Base-by-base conservation (phyloP, 306 rosid genomes). In the Pueraria montana region DNA sequence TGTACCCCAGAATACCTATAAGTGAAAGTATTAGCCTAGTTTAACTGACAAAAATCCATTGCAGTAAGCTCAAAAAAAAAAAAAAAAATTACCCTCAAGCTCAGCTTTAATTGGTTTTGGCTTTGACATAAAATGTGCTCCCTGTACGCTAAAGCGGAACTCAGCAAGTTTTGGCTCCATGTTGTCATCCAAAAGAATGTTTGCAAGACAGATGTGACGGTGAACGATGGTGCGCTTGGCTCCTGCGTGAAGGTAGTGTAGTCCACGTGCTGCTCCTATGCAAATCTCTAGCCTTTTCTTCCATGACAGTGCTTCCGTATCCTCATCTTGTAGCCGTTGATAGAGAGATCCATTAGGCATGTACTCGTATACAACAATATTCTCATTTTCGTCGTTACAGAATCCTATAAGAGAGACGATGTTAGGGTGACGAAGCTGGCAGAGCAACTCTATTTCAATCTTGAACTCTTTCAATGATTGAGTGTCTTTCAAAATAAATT, bases 201-300 rank as follows among this genome's bases (percentile, higher is more conserved):
- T 38, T 38, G 42, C 9, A 38, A 38, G 42, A 38, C 42, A 38
- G 8, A 38, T 38, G 42, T 38, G 42, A 38, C 42, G 42, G 42
- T 38, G 42, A 6, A 38, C 5, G 42, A 38, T 38, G 42, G 42
- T 6, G 9, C 42, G 61, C 71, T 84, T 84, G 32, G 72, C 40
- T 23, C 84, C 78, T 0, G 72, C 0, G 17, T 84, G 87, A 73
- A 84, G 81, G 42, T 38, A 38, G 42, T 38, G 42, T 38, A 38
- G 42, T 38, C 42, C 42, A 38, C 42, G 8, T 4, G 80, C 72
- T 2, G 4, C 26, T 61, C 72, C 80, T 16, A 61, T 61, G 40
- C 80, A 61, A 0, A 76, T 76, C 30, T 61, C 61, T 17, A 76
- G 20, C 45, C 72, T 76, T 27, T 24, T 43, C 59, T 17, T 62